Percentiles rank a stretch among this genome's conserved stretches.
Evolutionary conservation across 306 rosid genomes (phyloP).

Genomic region (Vigna nakashimae): DNA sequence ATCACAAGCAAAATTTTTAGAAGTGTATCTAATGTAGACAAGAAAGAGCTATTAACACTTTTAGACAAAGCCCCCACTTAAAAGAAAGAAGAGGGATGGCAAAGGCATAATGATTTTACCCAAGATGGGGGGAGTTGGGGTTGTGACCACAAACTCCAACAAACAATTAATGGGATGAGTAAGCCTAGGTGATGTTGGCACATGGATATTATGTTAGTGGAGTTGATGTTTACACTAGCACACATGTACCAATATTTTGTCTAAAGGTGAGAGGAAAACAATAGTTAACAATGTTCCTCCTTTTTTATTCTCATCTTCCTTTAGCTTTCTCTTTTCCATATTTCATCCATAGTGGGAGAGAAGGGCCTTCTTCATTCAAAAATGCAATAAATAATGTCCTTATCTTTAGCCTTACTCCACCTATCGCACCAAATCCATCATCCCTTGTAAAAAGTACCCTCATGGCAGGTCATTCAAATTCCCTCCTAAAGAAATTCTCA

Average conservation of each 20-base stretch:
- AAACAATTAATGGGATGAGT: constrained; percentile 60
- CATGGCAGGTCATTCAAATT: constrained; percentile 68
- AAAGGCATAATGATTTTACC: constrained; percentile 57
- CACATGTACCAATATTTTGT: constrained; percentile 53
- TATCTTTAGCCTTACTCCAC: constrained; percentile 72
- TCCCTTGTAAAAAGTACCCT: constrained; percentile 56
- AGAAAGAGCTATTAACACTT: constrained; percentile 57
- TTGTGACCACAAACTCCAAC: constrained; percentile 70
- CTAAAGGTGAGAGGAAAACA: constrained; percentile 49
- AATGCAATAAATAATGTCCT: constrained; percentile 63
- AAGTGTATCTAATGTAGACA: constrained; percentile 59
- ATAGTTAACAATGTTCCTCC: constrained; percentile 50
- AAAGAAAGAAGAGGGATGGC: constrained; percentile 38
- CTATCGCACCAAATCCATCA: constrained; percentile 53
- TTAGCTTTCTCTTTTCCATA: constrained; percentile 47
- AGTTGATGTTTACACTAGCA: constrained; percentile 68
- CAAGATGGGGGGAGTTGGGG: constrained; percentile 61
- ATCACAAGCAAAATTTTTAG: constrained; percentile 48
- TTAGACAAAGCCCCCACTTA: constrained; percentile 60
- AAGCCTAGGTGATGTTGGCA: constrained; percentile 59
- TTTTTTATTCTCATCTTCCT: constrained; percentile 41
- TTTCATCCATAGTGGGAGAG: constrained; percentile 59
- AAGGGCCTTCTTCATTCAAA: constrained; percentile 52
- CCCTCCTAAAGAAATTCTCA: constrained; percentile 54
- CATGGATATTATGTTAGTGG: constrained; percentile 72